Conservation (phyloP, 352 stramenopile genomes). For the Phytophthora syringae region DNA sequence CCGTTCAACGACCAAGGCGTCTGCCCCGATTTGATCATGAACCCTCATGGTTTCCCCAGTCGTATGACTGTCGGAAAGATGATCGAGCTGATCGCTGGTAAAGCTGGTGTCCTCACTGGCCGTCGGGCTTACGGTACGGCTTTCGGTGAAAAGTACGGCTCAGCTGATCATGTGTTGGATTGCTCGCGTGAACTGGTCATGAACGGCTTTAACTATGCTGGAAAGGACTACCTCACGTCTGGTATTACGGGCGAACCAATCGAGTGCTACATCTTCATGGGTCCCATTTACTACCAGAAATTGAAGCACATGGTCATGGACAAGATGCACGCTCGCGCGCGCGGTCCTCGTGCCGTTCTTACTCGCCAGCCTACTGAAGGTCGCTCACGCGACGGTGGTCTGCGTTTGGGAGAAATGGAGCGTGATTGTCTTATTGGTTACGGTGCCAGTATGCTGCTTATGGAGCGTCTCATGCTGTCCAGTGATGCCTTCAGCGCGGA, state of each 20-base stretch:
- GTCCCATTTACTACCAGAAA: slow-evolving; percentile 99
- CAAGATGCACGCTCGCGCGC: slow-evolving; percentile 99
- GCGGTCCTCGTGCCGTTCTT: slow-evolving; percentile 94
- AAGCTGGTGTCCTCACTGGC: slow-evolving; percentile 97
- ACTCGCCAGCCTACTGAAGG: slow-evolving; percentile 99
- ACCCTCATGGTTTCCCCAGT: slow-evolving; percentile 99
- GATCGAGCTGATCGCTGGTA: slow-evolving; percentile 99
- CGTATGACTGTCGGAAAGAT: slow-evolving; percentile 99
- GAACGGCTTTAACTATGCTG: slow-evolving; percentile 99
- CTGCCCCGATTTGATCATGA: slow-evolving; percentile 99
- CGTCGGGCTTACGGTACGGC: slow-evolving; percentile 98
- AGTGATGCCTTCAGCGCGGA: slow-evolving; percentile 99
- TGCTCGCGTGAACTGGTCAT: slow-evolving; percentile 95
- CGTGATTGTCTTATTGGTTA: slow-evolving; percentile 99
- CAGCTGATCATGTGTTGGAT: slow-evolving; percentile 92
- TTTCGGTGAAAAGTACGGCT: slow-evolving; percentile 98
- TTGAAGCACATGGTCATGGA: slow-evolving; percentile 99
- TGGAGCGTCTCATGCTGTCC: slow-evolving; percentile 99
- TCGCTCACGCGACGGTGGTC: slow-evolving; percentile 96
- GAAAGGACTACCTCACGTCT: slow-evolving; percentile 97
- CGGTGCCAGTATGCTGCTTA: slow-evolving; percentile 98
- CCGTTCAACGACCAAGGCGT: slow-evolving; percentile 99
- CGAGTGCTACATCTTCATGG: slow-evolving; percentile 99
- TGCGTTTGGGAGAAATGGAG: slow-evolving; percentile 99
- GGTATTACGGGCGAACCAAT: slow-evolving; percentile 97